Base-by-base conservation (phyloP, 352 stramenopile genomes). In the Elongisporangium anandrum region DNA sequence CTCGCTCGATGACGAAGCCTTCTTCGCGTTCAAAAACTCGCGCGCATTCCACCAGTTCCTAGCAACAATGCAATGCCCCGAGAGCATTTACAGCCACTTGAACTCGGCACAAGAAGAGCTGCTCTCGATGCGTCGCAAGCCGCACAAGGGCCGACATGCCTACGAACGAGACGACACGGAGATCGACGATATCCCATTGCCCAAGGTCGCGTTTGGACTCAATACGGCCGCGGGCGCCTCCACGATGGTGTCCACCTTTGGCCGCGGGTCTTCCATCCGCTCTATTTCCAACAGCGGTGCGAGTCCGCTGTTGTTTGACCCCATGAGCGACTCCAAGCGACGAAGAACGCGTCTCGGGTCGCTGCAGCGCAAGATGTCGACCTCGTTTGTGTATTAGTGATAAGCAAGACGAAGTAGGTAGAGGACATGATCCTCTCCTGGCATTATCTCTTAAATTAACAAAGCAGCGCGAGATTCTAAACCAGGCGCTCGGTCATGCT, bases 31-130 rank as follows among this genome's bases (percentile, higher is more conserved):
- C 66, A 87, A 85, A 53, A 23, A 51, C 7, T 81, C 68, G 7
- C 47, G 49, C 0, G 45, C 74, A 23, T 91, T 88, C 34, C 54
- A 74, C 16, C 71, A 86, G 10, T 81, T 88, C 52, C 57, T 91
- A 2, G 41, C 22, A 5, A 60, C 62, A 13, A 52, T 86, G 15
- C 60, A 85, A 38, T 87, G 77, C n/a, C 77, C 79, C 0, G 64
- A 72, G 26, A 59, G 48, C 4, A 75, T 87, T 24, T 75, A 75
- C 50, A 63, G 81, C 13, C 57, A 56, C 1, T 61, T 89, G 16
- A 83, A 77, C 0, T 65, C 66, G 2, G 69, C 63, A n/a, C 64
- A 74, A 16, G 57, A 79, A 23, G 41, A 51, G 4, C 47, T 72
- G 45, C 50, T 87, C 15, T 67, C 72, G 39, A 89, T 89, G 79